Evolutionary conservation across 441 rosid genomes (phyloP), one percentile per base, ranked within the genome.

Genomic region (Pelargonium exstipulatum): DNA sequence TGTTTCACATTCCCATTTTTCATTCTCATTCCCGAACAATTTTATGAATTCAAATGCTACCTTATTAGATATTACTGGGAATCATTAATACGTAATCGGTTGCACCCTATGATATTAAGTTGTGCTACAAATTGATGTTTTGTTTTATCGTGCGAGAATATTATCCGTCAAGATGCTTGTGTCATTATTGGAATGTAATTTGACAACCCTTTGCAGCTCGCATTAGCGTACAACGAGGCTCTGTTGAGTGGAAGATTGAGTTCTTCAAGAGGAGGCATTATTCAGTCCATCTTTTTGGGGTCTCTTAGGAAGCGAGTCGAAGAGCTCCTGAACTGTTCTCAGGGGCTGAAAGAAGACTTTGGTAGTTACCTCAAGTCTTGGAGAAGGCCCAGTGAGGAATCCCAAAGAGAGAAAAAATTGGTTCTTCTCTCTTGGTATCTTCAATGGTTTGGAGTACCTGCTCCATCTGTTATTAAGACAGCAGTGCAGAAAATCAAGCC

Each of bases 341-440:
- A 66, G 2, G 72, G 72, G 69, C 74, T 87, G 74, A 76, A 81
- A 71, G 75, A 61, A 26, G 77, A 86, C 69, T 68, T 95, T 3
- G 29, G 24, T 62, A 20, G 77, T 65, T 95, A 95, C 75, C 37
- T 91, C 79, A 79, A 66, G 65, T 78, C 76, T 1, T 89, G 87
- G 61, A 69, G 77, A 67, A 90, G 97, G 98, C 89, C 96, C 12
- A 45, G 51, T 22, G 71, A 81, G n/a, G 76, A 72, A 57, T 66
- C 83, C 64, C 67, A 26, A 22, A 74, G 74, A 66, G 74, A 76
- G 66, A 84, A 77, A 71, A 82, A 78, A 45, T 66, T 75, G 22
- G 62, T 82, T 48, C 75, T 87, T 58, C 89, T 91, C 65, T 85
- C 97, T 32, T 88, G 98, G 98, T 89, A 92, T 81, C 84, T 95